A percentile compares a stretch with the other conserved stretches of the same genome.
Evolutionary conservation across 441 rosid genomes (phyloP).

Genomic region (Adansonia grandidieri): DNA sequence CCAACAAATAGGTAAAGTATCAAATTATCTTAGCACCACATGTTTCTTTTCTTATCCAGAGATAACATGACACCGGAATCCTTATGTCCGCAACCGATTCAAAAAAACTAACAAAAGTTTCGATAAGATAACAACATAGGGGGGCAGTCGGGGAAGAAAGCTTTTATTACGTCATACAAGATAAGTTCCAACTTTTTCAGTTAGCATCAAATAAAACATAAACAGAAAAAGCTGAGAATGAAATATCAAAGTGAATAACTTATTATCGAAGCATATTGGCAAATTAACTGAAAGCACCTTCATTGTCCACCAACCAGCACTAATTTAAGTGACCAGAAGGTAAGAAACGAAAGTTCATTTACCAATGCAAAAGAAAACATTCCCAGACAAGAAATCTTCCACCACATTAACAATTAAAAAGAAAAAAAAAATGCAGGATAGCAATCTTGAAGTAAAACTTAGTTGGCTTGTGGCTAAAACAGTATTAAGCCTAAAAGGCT

Average conservation of each 20-base stretch:
- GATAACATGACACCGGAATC: neutral
- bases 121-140: neutral
- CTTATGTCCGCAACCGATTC: constrained; percentile 1
- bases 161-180: neutral
- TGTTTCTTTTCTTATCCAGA: constrained; percentile 14
- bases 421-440: neutral
- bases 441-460: neutral
- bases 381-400: constrained; percentile 4
- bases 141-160: neutral
- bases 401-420: neutral
- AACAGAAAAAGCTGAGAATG: neutral
- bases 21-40: constrained; percentile 9
- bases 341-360: constrained; percentile 1
- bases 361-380: neutral
- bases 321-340: neutral
- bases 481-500: neutral
- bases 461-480: constrained; percentile 9
- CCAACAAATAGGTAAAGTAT: neutral
- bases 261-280: neutral
- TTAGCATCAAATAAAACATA: neutral
- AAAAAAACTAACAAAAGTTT: neutral
- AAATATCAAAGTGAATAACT: neutral
- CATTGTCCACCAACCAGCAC: constrained; percentile 16
- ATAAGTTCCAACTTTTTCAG: neutral
- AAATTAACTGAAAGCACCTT: neutral